Conservation (phyloP, 83 land plant genomes). For the Isoetes engelmannii region DNA sequence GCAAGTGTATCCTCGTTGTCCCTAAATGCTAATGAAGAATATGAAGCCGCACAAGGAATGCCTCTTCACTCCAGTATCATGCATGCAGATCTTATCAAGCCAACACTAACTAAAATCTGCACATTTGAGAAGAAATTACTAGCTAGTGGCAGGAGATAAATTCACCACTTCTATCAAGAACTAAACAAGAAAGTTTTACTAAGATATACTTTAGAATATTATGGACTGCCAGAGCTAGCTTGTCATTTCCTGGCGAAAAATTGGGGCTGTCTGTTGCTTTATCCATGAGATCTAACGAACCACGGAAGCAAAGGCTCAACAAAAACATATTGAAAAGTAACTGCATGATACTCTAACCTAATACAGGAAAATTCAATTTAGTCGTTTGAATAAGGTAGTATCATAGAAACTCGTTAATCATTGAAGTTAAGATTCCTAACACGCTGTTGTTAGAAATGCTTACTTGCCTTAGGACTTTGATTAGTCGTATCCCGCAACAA, state of each 20-base stretch:
- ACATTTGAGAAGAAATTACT: background rate
- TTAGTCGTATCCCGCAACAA: constrained; percentile 87
- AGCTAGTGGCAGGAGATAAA: background rate
- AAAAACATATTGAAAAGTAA: background rate
- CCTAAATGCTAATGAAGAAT: constrained; percentile 1
- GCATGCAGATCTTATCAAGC: constrained; percentile 7
- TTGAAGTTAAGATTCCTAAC: background rate
- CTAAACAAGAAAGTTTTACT: background rate
- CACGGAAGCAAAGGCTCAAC: background rate
- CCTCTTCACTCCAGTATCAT: constrained; percentile 5
- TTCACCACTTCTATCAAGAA: background rate
- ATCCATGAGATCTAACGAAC: constrained; percentile 7
- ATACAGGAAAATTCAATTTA: background rate
- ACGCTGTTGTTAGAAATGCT: constrained; percentile 2
- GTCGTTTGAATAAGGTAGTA: background rate
- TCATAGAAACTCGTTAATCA: background rate
- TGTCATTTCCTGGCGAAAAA: constrained; percentile 11
- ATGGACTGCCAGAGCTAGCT: background rate
- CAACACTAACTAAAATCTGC: constrained; percentile 11
- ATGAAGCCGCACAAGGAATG: constrained; percentile 6
- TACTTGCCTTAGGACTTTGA: constrained; percentile 71
- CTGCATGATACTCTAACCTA: background rate
- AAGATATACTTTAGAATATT: background rate
- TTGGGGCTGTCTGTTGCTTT: constrained; percentile 8
- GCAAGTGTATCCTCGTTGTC: constrained; percentile 6